Evolutionary conservation across 1,139 yeast genomes (phyloP).

Genomic region (Saccharomyces hybrid): DNA sequence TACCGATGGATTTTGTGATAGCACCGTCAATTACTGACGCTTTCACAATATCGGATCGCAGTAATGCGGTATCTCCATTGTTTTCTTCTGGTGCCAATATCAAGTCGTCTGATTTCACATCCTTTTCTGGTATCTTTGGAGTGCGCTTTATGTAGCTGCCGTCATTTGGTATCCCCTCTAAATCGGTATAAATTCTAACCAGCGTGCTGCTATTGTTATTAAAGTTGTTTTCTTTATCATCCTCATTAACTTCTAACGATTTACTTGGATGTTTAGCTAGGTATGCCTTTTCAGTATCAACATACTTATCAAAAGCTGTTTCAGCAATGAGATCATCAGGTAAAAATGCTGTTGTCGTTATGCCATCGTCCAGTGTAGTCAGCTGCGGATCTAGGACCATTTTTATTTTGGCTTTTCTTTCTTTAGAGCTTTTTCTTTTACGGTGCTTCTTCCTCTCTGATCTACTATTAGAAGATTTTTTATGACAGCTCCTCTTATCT

Average conservation of each 20-base stretch:
- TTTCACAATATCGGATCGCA: constrained; percentile 28
- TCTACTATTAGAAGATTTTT: constrained; percentile 6
- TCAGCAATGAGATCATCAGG: neutral
- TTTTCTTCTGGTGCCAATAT: neutral
- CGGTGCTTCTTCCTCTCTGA: constrained; percentile 8
- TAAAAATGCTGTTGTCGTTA: neutral
- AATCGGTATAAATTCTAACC: neutral
- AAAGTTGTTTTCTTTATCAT: neutral
- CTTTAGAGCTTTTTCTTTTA: constrained; percentile 7
- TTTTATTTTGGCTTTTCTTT: constrained; percentile 15
- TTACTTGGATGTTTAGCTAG: neutral
- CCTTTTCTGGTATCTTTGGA: neutral
- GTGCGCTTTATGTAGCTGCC: neutral
- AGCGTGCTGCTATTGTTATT: neutral
- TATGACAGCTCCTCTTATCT: constrained; percentile 16
- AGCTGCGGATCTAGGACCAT: constrained; percentile 56
- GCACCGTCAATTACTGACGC: constrained; percentile 27
- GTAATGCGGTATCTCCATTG: constrained; percentile 20
- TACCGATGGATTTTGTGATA: constrained; percentile 31
- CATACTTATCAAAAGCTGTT: neutral
- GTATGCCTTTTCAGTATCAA: neutral
- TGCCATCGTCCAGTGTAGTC: constrained; percentile 40
- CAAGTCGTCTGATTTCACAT: neutral
- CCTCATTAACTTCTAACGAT: neutral
- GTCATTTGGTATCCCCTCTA: neutral